Evolutionary conservation across 2,329 filamentous ascomycete genomes (phyloP).

Genomic region (Cercospora sp.): DNA sequence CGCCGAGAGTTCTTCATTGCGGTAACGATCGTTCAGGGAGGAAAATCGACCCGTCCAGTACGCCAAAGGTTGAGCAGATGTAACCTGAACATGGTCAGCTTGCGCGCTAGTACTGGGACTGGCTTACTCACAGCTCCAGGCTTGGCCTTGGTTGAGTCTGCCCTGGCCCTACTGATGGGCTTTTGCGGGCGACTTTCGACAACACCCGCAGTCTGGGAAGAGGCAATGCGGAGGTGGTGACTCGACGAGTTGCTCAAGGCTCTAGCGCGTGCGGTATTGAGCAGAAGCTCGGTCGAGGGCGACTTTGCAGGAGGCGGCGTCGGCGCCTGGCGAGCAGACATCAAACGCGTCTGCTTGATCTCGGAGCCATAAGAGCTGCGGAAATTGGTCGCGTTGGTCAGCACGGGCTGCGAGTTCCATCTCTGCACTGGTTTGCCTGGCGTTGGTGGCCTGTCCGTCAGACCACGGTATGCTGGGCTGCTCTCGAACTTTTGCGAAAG

Average conservation of each 20-base stretch:
- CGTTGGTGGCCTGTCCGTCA: conserved; percentile 24
- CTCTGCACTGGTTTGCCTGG: conserved; percentile 31
- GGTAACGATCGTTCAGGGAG: conserved; percentile 57
- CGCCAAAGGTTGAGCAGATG: conserved; percentile 41
- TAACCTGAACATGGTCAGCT: conserved; percentile 19
- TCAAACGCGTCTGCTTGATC: conserved; percentile 36
- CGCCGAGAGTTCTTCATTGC: conserved; percentile 44
- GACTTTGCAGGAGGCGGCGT: conserved; percentile 32
- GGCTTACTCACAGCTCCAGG: conserved; percentile 14
- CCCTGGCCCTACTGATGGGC: conserved; percentile 6
- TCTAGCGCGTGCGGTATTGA: conserved; percentile 12
- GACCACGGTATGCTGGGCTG: conserved; percentile 31
- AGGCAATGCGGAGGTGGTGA: conserved; percentile 9
- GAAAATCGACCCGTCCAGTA: conserved; percentile 66
- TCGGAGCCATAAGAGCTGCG: conserved; percentile 29
- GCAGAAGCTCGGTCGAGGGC: conserved; percentile 21
- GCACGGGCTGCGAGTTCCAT: conserved; percentile 38
- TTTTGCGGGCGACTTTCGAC: not conserved
- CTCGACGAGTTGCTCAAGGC: conserved; percentile 13
- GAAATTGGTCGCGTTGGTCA: conserved; percentile 30
- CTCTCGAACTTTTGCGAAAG: conserved; percentile 30
- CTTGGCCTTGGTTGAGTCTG: conserved; percentile 7
- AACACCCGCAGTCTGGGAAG: conserved; percentile 8
- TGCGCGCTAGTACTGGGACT: not conserved
- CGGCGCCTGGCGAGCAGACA: conserved; percentile 34